Conservation (phyloP, 148 eudicot genomes). For the Rhododendron ferrugineum region DNA sequence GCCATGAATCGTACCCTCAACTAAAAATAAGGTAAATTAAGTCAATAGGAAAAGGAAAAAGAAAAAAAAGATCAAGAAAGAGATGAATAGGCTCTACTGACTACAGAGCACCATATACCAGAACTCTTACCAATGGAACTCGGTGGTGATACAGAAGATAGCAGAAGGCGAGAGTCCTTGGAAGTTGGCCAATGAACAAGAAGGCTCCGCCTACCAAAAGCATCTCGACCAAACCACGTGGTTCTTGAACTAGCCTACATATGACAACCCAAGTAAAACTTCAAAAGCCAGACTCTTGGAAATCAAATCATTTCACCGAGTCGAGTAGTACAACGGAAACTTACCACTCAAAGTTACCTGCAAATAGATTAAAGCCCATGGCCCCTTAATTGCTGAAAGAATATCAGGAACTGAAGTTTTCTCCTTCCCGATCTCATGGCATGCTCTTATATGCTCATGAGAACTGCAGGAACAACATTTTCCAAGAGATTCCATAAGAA, state of each 20-base stretch:
- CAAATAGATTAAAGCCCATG: constrained; percentile 94
- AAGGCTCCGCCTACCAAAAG: constrained; percentile 91
- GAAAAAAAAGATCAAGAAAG: not conserved
- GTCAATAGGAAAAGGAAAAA: not conserved
- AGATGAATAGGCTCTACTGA: not conserved
- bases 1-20: not conserved
- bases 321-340: constrained; percentile 24
- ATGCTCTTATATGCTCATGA: constrained; percentile 23
- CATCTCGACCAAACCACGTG: constrained; percentile 95
- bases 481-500: constrained; percentile 61
- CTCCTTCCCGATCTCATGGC: constrained; percentile 28
- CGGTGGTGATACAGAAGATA: constrained; percentile 78
- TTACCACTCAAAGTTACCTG: constrained; percentile 90
- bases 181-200: constrained; percentile 87
- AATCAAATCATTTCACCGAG: not conserved
- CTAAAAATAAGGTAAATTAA: too few species aligned
- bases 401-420: constrained; percentile 53
- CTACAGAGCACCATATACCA: constrained; percentile 22
- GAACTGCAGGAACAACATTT: constrained; percentile 50
- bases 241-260: constrained; percentile 59
- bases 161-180: constrained; percentile 57
- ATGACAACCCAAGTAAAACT: constrained; percentile 6
- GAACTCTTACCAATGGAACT: constrained; percentile 24
- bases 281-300: not conserved
- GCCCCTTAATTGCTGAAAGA: constrained; percentile 86